These are phyloP conservation scores for Paramecium bursaria DNA, from an alignment of 73 alveolate genomes.

Conservation along the genomic window DNA sequence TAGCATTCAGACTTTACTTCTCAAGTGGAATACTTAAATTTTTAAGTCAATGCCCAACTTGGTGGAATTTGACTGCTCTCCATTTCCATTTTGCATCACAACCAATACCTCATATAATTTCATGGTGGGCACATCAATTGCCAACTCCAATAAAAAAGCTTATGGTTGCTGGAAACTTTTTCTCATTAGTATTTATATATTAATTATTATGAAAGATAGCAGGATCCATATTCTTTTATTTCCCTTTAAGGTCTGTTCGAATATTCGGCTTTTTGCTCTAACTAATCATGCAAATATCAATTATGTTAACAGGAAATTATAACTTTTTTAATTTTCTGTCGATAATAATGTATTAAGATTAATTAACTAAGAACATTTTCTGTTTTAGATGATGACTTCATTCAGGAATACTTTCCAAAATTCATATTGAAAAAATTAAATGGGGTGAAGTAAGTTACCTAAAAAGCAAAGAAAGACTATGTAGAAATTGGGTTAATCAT, in stretches of 20 bases:
- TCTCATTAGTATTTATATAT: neutral
- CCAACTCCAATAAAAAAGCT: slow-evolving; percentile 75
- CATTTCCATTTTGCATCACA: slow-evolving; percentile 86
- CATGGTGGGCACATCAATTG: slow-evolving; percentile 84
- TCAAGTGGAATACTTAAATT: slow-evolving; percentile 85
- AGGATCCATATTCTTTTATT: slow-evolving; percentile 79
- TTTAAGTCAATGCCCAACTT: slow-evolving; percentile 80
- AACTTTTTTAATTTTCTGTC: slow-evolving; percentile 87
- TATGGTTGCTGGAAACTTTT: slow-evolving; percentile 73
- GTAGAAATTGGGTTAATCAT: neutral
- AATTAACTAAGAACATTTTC: slow-evolving; percentile 31
- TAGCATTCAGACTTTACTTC: slow-evolving; percentile 80
- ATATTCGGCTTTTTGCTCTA: slow-evolving; percentile 75
- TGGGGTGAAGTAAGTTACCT: neutral
- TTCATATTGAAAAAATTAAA: neutral
- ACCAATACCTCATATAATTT: slow-evolving; percentile 78
- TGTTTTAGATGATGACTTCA: slow-evolving; percentile 65
- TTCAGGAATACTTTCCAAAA: slow-evolving; percentile 7
- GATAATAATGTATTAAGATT: slow-evolving; percentile 59
- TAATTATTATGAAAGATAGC: slow-evolving; percentile 58
- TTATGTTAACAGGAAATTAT: slow-evolving; percentile 86
- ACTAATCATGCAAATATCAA: slow-evolving; percentile 68
- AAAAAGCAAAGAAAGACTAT: neutral
- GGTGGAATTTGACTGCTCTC: slow-evolving; percentile 92
- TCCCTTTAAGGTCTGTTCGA: slow-evolving; percentile 82